Evolutionary conservation across 176 grass and related monocot species (phyloP), one percentile per base, ranked within the genome.

Genomic region (Bolboschoenus planiculmis): DNA sequence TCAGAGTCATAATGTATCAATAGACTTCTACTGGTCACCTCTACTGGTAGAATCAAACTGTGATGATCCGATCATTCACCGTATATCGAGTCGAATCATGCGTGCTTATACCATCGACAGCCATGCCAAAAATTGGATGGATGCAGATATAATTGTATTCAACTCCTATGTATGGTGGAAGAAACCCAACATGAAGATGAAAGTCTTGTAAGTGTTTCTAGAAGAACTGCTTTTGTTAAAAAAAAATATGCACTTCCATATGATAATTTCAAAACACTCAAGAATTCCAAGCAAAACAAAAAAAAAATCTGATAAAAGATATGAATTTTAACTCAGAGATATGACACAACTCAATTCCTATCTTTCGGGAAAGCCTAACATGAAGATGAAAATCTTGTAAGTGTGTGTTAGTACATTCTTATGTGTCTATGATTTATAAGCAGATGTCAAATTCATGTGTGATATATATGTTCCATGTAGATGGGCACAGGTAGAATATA

Each of bases 91-190:
- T 62, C 74, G 94, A 55, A 97, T 97, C 73, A 90, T 97, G 81
- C 87, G 88, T 59, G 88, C 89, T 31, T 58, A 94, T 39, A 71
- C 84, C 21, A 92, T 97, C 9, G 90, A 94, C 33, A 88, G 78
- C 59, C 94, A 97, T 64, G 91, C 94, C 5, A 82, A 85, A 51
- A 34, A 75, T 43, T 97, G 94, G 94, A 87, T 43, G 31, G 80
- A 92, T 78, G 90, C 94, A 21, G 94, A 97, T 30, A 77, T 92
- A 55, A 84, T 97, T 9, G 86, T 97, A n/a, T 97, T 97, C 86
- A 97, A 97, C 78, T 88, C 94, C 40, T 97, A 97, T 86, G 84
- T 95, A 1, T 99, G 96, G 96, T 99, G 96, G 96, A 95, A 92
- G 72, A 91, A 99, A 81, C 96, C 85, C 2, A 87, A 87, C 78